Evolutionary conservation across 495 filamentous ascomycete genomes (phyloP).

Genomic region (Aspergillus coremiiformis): DNA sequence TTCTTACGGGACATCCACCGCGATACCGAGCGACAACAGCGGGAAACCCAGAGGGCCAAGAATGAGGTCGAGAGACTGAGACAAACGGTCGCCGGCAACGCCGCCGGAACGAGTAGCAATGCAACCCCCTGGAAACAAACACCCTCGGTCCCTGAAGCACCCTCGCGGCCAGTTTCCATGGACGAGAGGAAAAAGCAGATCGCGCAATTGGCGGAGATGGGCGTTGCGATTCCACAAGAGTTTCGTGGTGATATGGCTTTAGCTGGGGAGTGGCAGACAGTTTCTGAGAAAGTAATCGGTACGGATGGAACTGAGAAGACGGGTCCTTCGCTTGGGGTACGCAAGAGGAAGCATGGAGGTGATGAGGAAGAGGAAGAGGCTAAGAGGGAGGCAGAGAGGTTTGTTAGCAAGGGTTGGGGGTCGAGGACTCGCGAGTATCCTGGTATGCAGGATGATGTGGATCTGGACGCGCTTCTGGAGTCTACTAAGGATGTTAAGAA

Average conservation of each 20-base stretch:
- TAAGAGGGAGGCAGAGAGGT: conserved; percentile 54
- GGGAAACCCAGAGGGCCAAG: conserved; percentile 74
- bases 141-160: conserved; percentile 15
- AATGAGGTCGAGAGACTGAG: conserved; percentile 82
- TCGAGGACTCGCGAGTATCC: conserved; percentile 60
- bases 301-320: conserved; percentile 38
- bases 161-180: conserved; percentile 38
- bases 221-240: conserved; percentile 76
- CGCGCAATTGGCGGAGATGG: conserved; percentile 79
- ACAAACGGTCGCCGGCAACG: conserved; percentile 53
- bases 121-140: conserved; percentile 23
- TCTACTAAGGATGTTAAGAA: conserved; percentile 45
- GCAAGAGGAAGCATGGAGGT: conserved; percentile 61
- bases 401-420: conserved; percentile 67
- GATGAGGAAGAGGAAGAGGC: conserved; percentile 54
- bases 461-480: conserved; percentile 63
- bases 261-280: conserved; percentile 83
- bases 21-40: conserved; percentile 65
- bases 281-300: conserved; percentile 46
- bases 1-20: conserved; percentile 83
- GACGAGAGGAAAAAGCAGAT: conserved; percentile 78
- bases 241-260: conserved; percentile 73
- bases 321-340: conserved; percentile 41
- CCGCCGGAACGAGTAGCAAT: conserved; percentile 14
- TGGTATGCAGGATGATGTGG: conserved; percentile 43